These are phyloP conservation scores for Actinomucor elegans DNA, from an alignment of 371 early-diverging fungal species.

Conservation along the genomic window DNA sequence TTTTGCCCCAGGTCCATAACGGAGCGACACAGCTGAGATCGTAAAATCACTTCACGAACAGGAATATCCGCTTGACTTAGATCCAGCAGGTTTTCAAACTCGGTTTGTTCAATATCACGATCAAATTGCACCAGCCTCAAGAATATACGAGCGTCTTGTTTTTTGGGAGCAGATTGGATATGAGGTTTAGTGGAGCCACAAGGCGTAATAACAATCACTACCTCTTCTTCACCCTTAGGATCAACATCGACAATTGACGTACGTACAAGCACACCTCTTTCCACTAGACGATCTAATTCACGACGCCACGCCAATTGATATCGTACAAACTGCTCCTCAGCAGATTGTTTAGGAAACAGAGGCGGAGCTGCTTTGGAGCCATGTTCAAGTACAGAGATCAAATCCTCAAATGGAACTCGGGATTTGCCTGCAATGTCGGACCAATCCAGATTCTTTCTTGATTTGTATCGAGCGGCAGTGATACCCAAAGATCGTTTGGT, in stretches of 20 bases:
- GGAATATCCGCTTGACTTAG: constrained; percentile 73
- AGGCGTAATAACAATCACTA: constrained; percentile 83
- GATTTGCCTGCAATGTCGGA: constrained; percentile 49
- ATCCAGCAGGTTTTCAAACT: constrained; percentile 70
- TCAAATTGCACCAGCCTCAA: constrained; percentile 81
- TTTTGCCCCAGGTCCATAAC: constrained; percentile 94
- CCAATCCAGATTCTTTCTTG: constrained; percentile 43
- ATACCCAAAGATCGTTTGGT: constrained; percentile 44
- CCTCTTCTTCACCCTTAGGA: constrained; percentile 66
- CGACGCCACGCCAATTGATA: constrained; percentile 72
- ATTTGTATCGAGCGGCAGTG: constrained; percentile 45
- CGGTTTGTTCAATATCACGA: constrained; percentile 49
- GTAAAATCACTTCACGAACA: constrained; percentile 90
- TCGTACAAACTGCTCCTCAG: constrained; percentile 86
- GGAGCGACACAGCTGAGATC: constrained; percentile 81
- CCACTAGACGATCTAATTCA: constrained; percentile 74
- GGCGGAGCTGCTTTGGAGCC: constrained; percentile 65
- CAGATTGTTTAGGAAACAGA: constrained; percentile 69
- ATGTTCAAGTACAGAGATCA: constrained; percentile 65
- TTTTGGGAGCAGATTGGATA: constrained; percentile 76
- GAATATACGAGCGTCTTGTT: constrained; percentile 80
- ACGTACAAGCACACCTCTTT: constrained; percentile 70
- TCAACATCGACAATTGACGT: constrained; percentile 64
- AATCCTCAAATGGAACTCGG: constrained; percentile 58
- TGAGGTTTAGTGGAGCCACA: constrained; percentile 52